Conservation (phyloP, 441 rosid species). For the Melastoma candidum region DNA sequence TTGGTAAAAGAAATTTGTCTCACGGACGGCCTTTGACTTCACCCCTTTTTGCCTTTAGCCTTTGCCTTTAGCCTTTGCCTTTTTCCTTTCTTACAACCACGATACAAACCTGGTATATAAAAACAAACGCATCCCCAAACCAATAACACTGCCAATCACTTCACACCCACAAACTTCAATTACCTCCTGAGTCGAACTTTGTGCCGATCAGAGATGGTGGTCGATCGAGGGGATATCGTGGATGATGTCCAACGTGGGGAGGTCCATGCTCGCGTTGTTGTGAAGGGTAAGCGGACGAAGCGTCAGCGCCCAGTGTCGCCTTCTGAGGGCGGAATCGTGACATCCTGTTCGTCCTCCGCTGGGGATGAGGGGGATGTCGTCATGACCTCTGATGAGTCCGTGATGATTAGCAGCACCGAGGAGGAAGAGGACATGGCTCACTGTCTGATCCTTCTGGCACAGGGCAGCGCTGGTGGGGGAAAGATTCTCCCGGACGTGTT, state of each 20-base stretch:
- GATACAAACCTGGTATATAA: no score
- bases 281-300: slow-evolving; percentile 66
- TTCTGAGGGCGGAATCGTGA: slow-evolving; percentile 13
- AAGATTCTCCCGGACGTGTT: slow-evolving; percentile 3
- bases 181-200: no score
- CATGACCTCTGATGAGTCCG: neutral
- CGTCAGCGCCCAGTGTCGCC: slow-evolving; percentile 54
- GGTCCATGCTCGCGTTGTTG: slow-evolving; percentile 26
- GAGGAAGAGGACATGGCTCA: slow-evolving; percentile 93
- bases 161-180: no score
- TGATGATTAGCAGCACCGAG: slow-evolving; percentile 37
- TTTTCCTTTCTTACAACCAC: no score
- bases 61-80: no score
- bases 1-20: no score
- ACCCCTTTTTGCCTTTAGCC: no score
- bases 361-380: slow-evolving; percentile 6
- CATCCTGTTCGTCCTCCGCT: slow-evolving; percentile 42
- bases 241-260: slow-evolving; percentile 27
- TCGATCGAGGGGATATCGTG: slow-evolving; percentile 11
- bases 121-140: no score
- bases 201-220: neutral
- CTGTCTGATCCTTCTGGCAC: slow-evolving; percentile 79
- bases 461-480: slow-evolving; percentile 24
- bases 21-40: no score
- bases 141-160: no score